Evolutionary conservation across 805 yeast genomes (phyloP).

Genomic region (Hanseniaspora valbyensis): DNA sequence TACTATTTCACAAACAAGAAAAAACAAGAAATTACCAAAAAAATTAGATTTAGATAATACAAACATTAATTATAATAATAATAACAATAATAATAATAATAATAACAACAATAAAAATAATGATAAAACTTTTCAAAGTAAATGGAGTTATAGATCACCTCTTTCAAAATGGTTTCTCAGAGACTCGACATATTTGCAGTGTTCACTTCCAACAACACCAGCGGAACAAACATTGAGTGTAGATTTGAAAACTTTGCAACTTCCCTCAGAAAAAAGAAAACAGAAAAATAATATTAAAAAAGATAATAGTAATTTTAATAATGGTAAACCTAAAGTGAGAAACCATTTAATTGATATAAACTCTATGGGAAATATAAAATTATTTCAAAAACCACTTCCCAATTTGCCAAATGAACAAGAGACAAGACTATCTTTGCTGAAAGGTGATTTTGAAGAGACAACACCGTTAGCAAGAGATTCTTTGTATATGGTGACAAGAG

Average conservation of each 20-base stretch:
- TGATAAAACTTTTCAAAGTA: background rate
- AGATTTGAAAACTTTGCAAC: constrained; percentile 24
- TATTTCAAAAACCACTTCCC: constrained; percentile 22
- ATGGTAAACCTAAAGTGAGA: constrained; percentile 19
- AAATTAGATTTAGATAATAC: too few species aligned
- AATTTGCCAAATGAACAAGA: background rate
- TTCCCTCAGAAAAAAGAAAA: constrained; percentile 22
- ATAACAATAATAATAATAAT: too few species aligned
- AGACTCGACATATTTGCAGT: constrained; percentile 24
- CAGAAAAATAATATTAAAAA: constrained; percentile 13
- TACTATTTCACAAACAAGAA: too few species aligned
- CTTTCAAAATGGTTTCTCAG: constrained; percentile 28
- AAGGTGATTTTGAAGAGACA: background rate
- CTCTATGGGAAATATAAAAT: constrained; percentile 19
- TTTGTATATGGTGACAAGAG: constrained; percentile 21
- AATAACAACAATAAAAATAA: background rate
- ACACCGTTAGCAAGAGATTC: background rate
- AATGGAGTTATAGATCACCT: constrained; percentile 29
- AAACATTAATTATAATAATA: too few species aligned
- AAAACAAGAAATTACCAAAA: too few species aligned
- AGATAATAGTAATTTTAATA: background rate
- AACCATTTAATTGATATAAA: constrained; percentile 16
- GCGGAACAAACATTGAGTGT: constrained; percentile 22
- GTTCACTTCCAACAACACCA: constrained; percentile 16
- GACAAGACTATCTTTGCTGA: constrained; percentile 8